Conservation (phyloP, 2,329 filamentous ascomycete genomes). For the Lachnellula subtilissima region DNA sequence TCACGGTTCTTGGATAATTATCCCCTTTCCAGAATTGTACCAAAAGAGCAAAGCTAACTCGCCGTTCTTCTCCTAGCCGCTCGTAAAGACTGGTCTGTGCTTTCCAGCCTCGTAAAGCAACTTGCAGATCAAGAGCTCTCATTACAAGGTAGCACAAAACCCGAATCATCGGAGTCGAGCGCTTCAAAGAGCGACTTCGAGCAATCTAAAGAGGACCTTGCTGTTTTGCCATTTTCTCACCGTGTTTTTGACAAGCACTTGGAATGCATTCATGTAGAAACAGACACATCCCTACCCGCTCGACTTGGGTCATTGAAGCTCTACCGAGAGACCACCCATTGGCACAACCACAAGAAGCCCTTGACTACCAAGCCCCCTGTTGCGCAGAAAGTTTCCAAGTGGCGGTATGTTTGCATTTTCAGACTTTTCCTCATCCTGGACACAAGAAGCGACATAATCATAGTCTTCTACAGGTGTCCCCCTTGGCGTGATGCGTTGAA, state of each 20-base stretch:
- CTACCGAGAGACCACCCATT: conserved; percentile 51
- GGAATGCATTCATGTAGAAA: conserved; percentile 37
- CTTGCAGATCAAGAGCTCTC: conserved; percentile 30
- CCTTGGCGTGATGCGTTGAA: too few relatives aligned
- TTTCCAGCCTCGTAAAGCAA: conserved; percentile 28
- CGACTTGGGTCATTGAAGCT: conserved; percentile 30
- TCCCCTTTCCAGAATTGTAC: too few relatives aligned
- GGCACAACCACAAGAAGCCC: conserved; percentile 56
- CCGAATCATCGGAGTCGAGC: conserved; percentile 12
- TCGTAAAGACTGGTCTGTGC: conserved; percentile 23
- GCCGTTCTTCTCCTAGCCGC: neutral
- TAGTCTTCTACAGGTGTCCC: too few relatives aligned
- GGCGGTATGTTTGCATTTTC: conserved; percentile 19
- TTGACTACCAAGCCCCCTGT: conserved; percentile 39
- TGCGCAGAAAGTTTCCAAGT: conserved; percentile 38
- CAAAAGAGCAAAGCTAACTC: too few relatives aligned
- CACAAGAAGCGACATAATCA: too few relatives aligned
- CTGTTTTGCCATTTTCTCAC: conserved; percentile 45
- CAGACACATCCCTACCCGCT: conserved; percentile 25
- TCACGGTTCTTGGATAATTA: too few relatives aligned
- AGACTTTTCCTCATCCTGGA: neutral
- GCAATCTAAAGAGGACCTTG: conserved; percentile 10
- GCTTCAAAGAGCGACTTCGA: conserved; percentile 11
- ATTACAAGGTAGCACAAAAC: conserved; percentile 23
- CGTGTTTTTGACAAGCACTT: conserved; percentile 43